These are phyloP conservation scores for Ophiosphaerella narmari DNA, from an alignment of 2,329 filamentous ascomycete genomes.

Conservation along the genomic window DNA sequence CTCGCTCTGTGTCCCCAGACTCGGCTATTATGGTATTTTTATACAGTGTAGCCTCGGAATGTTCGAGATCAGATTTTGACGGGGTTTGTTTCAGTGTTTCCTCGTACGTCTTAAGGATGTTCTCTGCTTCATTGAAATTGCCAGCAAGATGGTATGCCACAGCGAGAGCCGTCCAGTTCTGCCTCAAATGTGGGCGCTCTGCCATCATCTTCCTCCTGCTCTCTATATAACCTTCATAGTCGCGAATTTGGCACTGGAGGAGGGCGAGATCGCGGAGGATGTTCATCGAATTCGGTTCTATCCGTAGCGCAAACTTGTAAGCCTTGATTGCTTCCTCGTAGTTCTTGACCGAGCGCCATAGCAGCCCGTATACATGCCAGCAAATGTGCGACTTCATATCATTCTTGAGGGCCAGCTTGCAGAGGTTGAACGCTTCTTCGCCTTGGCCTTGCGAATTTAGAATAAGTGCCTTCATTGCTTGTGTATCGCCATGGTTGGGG, in stretches of 20 bases:
- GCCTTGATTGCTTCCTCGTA: slow-evolving; percentile 99
- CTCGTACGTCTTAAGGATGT: slow-evolving; percentile 88
- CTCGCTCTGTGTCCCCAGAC: slow-evolving; percentile 78
- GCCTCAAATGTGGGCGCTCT: slow-evolving; percentile 76
- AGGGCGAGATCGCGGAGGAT: slow-evolving; percentile 93
- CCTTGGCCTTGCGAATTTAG: slow-evolving; percentile 90
- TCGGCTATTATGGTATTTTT: slow-evolving; percentile 95
- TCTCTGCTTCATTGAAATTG: slow-evolving; percentile 83
- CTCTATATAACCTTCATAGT: slow-evolving; percentile 90
- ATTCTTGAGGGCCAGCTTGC: slow-evolving; percentile 87
- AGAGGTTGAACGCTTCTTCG: slow-evolving; percentile 91
- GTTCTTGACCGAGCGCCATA: slow-evolving; percentile 94
- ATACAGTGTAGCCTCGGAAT: slow-evolving; percentile 92
- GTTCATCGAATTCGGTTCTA: slow-evolving; percentile 92
- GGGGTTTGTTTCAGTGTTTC: slow-evolving; percentile 85
- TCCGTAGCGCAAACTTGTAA: slow-evolving; percentile 90
- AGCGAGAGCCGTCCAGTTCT: slow-evolving; percentile 97
- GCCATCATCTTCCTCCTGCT: slow-evolving; percentile 88
- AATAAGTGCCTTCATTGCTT: slow-evolving; percentile 98
- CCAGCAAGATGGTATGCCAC: slow-evolving; percentile 92
- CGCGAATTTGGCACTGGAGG: slow-evolving; percentile 93
- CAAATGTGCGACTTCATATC: slow-evolving; percentile 99
- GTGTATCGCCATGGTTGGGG: slow-evolving; percentile 95
- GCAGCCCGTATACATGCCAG: slow-evolving; percentile 97
- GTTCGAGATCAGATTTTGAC: slow-evolving; percentile 79